A percentile compares a stretch with the other conserved stretches of the same genome.
phyloP scores from a whole-genome alignment of 1,139 yeast species.

The Pichia sp. region DNA sequence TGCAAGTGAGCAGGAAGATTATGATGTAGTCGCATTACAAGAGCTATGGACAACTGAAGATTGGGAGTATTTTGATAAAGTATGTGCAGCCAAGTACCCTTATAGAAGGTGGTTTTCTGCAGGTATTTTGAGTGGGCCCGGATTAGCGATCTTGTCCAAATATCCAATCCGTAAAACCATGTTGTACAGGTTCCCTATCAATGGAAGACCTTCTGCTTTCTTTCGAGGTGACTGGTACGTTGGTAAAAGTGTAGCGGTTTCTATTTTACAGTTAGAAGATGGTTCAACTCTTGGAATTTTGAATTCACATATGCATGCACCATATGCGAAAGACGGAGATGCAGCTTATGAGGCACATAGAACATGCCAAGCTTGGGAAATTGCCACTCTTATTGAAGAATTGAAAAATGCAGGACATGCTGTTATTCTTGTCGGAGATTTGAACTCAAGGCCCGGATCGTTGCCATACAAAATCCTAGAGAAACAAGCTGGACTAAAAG shows the following conservation, averaged over 20 bases:
- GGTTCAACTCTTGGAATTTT: slow-evolving; percentile 63
- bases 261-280: slow-evolving; percentile 45
- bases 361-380: slow-evolving; percentile 95
- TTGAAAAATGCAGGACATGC: slow-evolving; percentile 72
- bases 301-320: slow-evolving; percentile 97
- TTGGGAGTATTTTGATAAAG: slow-evolving; percentile 54
- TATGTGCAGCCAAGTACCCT: slow-evolving; percentile 47
- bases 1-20: slow-evolving; percentile 39
- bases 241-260: slow-evolving; percentile 82
- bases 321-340: slow-evolving; percentile 75
- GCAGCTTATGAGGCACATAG: slow-evolving; percentile 87
- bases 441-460: slow-evolving; percentile 82
- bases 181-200: slow-evolving; percentile 77
- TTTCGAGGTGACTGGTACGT: slow-evolving; percentile 97
- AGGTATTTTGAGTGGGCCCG: slow-evolving; percentile 91
- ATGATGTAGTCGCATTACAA: slow-evolving; percentile 83
- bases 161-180: slow-evolving; percentile 77
- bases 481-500: slow-evolving; percentile 59
- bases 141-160: slow-evolving; percentile 75
- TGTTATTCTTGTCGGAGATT: slow-evolving; percentile 85
- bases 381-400: slow-evolving; percentile 57
- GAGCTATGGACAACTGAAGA: slow-evolving; percentile 90
- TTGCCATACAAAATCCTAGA: slow-evolving; percentile 73
- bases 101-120: slow-evolving; percentile 64
- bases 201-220: slow-evolving; percentile 91